These are phyloP conservation scores for Bruguiera sexangula DNA, from an alignment of 345 rosid genomes.

Conservation along the genomic window DNA sequence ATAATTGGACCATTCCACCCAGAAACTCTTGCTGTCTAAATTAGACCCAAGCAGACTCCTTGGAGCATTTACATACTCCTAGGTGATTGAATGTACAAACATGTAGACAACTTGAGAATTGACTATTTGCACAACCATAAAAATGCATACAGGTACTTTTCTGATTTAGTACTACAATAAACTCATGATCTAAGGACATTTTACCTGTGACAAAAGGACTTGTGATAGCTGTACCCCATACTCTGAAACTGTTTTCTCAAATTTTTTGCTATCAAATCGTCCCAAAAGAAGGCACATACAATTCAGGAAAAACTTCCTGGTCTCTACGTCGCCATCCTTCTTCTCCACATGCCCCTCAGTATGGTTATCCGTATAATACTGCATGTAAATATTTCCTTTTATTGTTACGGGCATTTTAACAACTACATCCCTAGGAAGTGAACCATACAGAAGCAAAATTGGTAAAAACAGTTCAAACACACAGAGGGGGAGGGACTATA, in stretches of 20 bases:
- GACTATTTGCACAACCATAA: neutral
- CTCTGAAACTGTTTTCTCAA: slow-evolving; percentile 51
- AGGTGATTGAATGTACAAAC: neutral
- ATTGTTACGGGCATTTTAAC: slow-evolving; percentile 28
- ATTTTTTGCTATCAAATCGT: slow-evolving; percentile 62
- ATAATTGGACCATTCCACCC: neutral
- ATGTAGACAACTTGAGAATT: neutral
- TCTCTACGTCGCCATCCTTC: slow-evolving; percentile 54
- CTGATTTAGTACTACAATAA: neutral
- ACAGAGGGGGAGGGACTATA: neutral
- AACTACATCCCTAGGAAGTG: slow-evolving; percentile 19
- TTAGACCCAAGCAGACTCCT: neutral
- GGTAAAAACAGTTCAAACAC: neutral
- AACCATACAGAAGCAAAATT: neutral
- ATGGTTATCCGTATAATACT: slow-evolving; percentile 57
- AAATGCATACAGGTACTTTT: neutral
- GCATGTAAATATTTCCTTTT: slow-evolving; percentile 24
- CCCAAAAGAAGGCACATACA: slow-evolving; percentile 92
- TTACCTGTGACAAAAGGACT: slow-evolving; percentile 70
- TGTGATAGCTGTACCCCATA: slow-evolving; percentile 63
- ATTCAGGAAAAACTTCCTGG: slow-evolving; percentile 70
- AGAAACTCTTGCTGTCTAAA: neutral
- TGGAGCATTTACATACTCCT: neutral
- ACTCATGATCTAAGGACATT: slow-evolving; percentile 2
- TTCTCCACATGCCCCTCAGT: slow-evolving; percentile 40